Base-by-base conservation (phyloP, 306 rosid genomes). In the Astragalus glycyphyllos region DNA sequence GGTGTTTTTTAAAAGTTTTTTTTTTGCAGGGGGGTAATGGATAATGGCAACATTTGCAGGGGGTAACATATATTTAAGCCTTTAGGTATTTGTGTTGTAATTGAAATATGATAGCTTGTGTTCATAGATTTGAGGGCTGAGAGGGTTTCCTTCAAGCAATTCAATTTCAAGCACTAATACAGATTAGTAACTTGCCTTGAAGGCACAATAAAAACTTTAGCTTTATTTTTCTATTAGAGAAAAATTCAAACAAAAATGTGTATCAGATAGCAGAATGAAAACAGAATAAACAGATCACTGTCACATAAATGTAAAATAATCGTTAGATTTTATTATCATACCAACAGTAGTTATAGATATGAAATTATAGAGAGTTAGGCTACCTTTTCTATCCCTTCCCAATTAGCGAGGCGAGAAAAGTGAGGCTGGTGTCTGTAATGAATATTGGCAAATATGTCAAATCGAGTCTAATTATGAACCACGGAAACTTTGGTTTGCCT, bases 351-450 rank as follows among this genome's bases (percentile, higher is more conserved):
- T 32, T 20, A 45, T 58, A 73, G 35, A 77, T 45, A 32, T 17
- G 32, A 47, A 64, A 46, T 37, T 59, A 68, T 76, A 71, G 60
- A 71, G 60, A 61, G 47, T 10, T 69, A 57, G 49, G 58, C 61
- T 15, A 94, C 97, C 86, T 86, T 87, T 76, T 86, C 77, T 59
- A 94, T 94, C 73, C 90, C 96, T 79, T 94, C 99, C 99, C 97
- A 94, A 79, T 94, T 86, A 56, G 96, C 96, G 15, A 94, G 97
- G 63, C 92, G 95, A 71, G 95, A 57, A 79, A 83, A 85, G 50
- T 31, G 87, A 85, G 86, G 97, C 79, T 89, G 91, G 80, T 94
- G 96, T 72, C 99, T 94, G 96, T 89, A 79, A 65, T 60, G 38
- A 80, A 62, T 48, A 72, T 77, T 60, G 37, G 68, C 13, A 40